These are phyloP conservation scores for Dichomitus squalens DNA, from an alignment of 1,284 basidiomycete genomes.

Conservation along the genomic window DNA sequence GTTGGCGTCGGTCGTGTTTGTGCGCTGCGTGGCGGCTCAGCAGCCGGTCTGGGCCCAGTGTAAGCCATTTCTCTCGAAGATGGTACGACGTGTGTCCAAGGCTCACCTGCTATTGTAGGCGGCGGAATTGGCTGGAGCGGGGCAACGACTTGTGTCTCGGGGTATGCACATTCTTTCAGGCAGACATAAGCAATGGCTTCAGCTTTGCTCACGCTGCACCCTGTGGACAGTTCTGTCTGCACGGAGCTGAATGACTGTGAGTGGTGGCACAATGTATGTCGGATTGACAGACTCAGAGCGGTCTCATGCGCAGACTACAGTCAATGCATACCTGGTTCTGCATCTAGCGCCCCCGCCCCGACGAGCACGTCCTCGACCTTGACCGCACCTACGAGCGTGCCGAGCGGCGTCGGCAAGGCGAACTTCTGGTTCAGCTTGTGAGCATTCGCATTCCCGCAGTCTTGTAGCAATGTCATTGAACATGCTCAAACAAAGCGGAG, in stretches of 20 bases:
- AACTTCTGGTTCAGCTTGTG: slow-evolving; percentile 58
- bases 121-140: slow-evolving; percentile 47
- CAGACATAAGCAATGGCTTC: not conserved
- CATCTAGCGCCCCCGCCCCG: slow-evolving; percentile 23
- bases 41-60: slow-evolving; percentile 30
- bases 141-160: slow-evolving; percentile 40
- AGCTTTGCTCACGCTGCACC: not conserved
- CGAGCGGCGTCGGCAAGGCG: slow-evolving; percentile 24
- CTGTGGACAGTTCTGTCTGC: slow-evolving; percentile 35
- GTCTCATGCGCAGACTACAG: slow-evolving; percentile 39
- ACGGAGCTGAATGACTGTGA: slow-evolving; percentile 41
- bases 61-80: slow-evolving; percentile 6
- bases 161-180: slow-evolving; percentile 39
- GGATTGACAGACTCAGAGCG: not conserved
- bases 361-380: slow-evolving; percentile 30
- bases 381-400: slow-evolving; percentile 25
- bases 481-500: slow-evolving; percentile 42
- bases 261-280: slow-evolving; percentile 9
- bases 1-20: slow-evolving; percentile 19
- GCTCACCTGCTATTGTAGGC: slow-evolving; percentile 22
- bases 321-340: slow-evolving; percentile 43
- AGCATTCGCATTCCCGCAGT: slow-evolving; percentile 14
- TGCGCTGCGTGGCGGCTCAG: slow-evolving; percentile 22
- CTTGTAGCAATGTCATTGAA: too few relatives aligned
- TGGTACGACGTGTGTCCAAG: not conserved